phyloP scores from a whole-genome alignment of 2,329 filamentous ascomycete genomes.

The Myriosclerotinia curreyana region DNA sequence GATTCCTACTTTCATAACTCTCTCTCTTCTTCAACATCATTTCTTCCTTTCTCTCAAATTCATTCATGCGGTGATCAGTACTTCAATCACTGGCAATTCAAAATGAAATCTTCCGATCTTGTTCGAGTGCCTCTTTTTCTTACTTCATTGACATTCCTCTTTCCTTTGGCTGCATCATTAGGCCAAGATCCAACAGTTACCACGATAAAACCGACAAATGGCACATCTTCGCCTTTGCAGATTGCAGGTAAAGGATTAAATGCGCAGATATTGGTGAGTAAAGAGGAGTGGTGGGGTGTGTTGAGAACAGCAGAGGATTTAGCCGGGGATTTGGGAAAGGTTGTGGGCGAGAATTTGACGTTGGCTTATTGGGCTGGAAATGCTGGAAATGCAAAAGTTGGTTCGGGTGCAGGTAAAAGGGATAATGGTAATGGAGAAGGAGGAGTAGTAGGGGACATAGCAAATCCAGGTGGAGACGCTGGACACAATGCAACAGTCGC shows the following conservation, averaged over 20 bases:
- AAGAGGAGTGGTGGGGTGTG: slow-evolving; percentile 64
- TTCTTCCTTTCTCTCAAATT: background rate
- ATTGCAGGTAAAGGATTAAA: slow-evolving; percentile 38
- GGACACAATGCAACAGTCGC: slow-evolving; percentile 26
- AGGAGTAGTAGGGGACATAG: slow-evolving; percentile 12
- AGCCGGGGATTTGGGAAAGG: slow-evolving; percentile 64
- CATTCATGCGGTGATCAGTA: slow-evolving; percentile 9
- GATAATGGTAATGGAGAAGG: slow-evolving; percentile 17
- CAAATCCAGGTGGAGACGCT: slow-evolving; percentile 13
- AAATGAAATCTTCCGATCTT: slow-evolving; percentile 2
- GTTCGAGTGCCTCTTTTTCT: slow-evolving; percentile 1
- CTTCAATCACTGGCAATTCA: background rate
- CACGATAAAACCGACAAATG: slow-evolving; percentile 39
- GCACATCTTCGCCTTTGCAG: slow-evolving; percentile 25
- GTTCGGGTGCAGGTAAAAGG: background rate
- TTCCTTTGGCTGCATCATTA: slow-evolving; percentile 9
- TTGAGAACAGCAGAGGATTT: slow-evolving; percentile 66
- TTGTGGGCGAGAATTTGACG: slow-evolving; percentile 60
- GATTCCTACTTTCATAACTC: slow-evolving; percentile 1
- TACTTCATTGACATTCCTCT: background rate
- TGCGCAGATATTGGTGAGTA: slow-evolving; percentile 54
- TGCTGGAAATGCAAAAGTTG: slow-evolving; percentile 13
- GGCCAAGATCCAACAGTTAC: slow-evolving; percentile 20
- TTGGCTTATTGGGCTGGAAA: slow-evolving; percentile 34
- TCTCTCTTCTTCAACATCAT: background rate